Evolutionary conservation across 495 filamentous ascomycete species (phyloP).

Genomic region (Talaromyces nanjingensis): DNA sequence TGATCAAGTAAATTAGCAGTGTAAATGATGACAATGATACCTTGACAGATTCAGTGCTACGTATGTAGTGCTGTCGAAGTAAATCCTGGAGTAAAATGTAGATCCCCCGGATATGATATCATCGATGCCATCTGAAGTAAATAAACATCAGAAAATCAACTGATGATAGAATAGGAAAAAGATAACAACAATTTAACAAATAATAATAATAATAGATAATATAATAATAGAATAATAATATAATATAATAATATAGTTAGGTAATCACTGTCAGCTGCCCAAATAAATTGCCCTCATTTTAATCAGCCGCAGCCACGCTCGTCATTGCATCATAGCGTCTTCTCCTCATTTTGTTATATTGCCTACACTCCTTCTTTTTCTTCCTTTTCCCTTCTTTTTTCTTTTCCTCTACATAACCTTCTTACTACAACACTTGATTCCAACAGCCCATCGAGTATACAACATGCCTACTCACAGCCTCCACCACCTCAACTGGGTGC

Average conservation of each 20-base stretch:
- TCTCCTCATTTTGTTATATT: neutral
- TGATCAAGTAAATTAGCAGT: neutral
- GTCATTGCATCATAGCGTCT: neutral
- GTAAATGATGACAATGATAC: neutral
- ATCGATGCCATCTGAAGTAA: neutral
- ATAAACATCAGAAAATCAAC: neutral
- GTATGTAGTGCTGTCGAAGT: neutral
- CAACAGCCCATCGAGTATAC: neutral
- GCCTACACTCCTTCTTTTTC: neutral
- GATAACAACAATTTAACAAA: no score
- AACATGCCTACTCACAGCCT: slow-evolving; percentile 7
- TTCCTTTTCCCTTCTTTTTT: neutral
- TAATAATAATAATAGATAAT: no score
- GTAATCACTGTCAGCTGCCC: neutral
- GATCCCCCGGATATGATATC: neutral
- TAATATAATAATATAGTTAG: neutral
- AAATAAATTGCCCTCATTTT: neutral
- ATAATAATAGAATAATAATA: neutral
- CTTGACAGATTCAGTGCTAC: neutral
- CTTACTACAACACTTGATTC: neutral
- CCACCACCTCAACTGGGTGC: slow-evolving; percentile 35
- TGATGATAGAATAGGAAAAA: no score
- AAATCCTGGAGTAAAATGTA: neutral
- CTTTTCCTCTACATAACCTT: neutral
- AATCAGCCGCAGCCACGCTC: slow-evolving; percentile 3